These are phyloP conservation scores for Pythium monospermum DNA, from an alignment of 352 stramenopile genomes.

Conservation along the genomic window DNA sequence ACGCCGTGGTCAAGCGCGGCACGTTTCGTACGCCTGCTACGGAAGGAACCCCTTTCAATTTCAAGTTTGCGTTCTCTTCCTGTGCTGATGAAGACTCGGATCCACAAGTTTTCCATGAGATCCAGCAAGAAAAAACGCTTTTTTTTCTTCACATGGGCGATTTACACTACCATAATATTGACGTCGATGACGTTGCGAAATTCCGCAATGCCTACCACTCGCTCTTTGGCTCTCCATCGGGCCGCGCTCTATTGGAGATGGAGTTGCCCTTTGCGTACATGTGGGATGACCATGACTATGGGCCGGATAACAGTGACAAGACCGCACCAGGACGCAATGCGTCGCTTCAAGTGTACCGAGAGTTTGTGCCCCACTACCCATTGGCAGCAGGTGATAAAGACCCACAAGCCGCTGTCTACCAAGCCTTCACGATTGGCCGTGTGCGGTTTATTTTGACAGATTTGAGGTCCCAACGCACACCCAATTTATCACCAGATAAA, in stretches of 20 bases:
- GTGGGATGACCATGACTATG: constrained; percentile 90
- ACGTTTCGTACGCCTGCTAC: constrained; percentile 42
- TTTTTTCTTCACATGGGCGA: constrained; percentile 89
- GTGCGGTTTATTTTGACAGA: constrained; percentile 85
- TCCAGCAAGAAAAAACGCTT: constrained; percentile 55
- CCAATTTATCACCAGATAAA: constrained; percentile 52
- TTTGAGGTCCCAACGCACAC: constrained; percentile 64
- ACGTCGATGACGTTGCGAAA: constrained; percentile 45
- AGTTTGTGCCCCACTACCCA: constrained; percentile 79
- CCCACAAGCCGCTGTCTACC: constrained; percentile 46
- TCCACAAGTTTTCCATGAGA: constrained; percentile 46
- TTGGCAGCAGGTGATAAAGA: constrained; percentile 22
- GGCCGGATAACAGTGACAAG: constrained; percentile 84
- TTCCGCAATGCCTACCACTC: constrained; percentile 67
- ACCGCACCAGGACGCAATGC: constrained; percentile 63
- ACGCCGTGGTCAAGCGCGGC: constrained; percentile 29
- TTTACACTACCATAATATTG: constrained; percentile 84
- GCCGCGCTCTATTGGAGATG: constrained; percentile 74
- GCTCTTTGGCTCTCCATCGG: constrained; percentile 66
- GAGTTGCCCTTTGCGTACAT: constrained; percentile 85
- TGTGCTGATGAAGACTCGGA: constrained; percentile 80
- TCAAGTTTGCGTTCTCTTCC: constrained; percentile 73
- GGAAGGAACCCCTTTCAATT: constrained; percentile 48
- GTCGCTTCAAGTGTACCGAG: constrained; percentile 71
- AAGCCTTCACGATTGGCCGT: constrained; percentile 81